Evolutionary conservation across 129 eudicot species (phyloP).

Genomic region (Calendula officinalis): DNA sequence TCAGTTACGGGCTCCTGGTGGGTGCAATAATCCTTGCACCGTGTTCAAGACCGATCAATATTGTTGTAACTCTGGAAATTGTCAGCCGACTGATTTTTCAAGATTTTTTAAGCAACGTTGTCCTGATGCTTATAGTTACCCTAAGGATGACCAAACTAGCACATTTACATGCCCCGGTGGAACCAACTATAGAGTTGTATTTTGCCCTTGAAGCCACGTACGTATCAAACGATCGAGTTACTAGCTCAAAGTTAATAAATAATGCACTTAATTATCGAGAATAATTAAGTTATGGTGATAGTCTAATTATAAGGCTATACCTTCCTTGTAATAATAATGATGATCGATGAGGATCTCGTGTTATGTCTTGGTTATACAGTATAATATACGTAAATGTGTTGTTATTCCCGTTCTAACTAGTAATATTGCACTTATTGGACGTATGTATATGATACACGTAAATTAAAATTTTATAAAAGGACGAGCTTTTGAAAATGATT

Average conservation of each 20-base stretch:
- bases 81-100: conserved; percentile 45
- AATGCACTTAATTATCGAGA: too few relatives aligned
- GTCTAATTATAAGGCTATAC: too few relatives aligned
- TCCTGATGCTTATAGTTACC: conserved; percentile 60
- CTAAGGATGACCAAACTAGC: conserved; percentile 51
- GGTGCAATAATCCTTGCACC: conserved; percentile 65
- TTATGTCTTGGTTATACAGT: too few relatives aligned
- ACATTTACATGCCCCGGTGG: conserved; percentile 58
- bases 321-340: too few relatives aligned
- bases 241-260: neutral
- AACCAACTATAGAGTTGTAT: conserved; percentile 58
- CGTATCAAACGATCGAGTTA: neutral
- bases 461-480: too few relatives aligned
- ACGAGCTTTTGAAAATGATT: too few relatives aligned
- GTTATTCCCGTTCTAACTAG: too few relatives aligned
- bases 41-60: conserved; percentile 36
- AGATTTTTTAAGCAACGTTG: conserved; percentile 49
- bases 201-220: conserved; percentile 44
- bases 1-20: conserved; percentile 36
- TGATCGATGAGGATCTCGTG: too few relatives aligned
- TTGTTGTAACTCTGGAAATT: conserved; percentile 46
- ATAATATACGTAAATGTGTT: too few relatives aligned
- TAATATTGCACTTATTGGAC: too few relatives aligned
- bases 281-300: neutral
- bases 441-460: too few relatives aligned